phyloP scores from a whole-genome alignment of 768 basidiomycete species.

The Mycena rebaudengoi region DNA sequence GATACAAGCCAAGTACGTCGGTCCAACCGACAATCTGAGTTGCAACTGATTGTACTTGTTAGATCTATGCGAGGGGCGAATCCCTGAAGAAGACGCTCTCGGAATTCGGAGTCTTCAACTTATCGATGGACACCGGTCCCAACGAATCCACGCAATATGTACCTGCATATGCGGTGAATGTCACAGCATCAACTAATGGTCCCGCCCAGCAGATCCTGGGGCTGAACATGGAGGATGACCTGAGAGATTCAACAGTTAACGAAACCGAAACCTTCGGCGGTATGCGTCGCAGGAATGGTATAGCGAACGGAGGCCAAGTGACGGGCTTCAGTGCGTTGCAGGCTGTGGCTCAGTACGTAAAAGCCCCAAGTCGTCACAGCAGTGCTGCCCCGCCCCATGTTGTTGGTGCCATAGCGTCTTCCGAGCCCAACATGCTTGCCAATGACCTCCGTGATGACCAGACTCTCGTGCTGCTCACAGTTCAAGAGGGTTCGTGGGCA shows the following conservation, averaged over 20 bases:
- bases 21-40: too few species aligned
- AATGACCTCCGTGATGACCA: not conserved
- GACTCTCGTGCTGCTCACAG: not conserved
- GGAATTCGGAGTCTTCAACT: not conserved
- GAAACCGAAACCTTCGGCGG: not conserved
- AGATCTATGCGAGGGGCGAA: not conserved
- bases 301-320: not conserved
- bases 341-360: not conserved
- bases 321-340: constrained; percentile 2
- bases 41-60: not conserved
- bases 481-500: constrained; percentile 6
- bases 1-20: not conserved
- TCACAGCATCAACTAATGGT: not conserved
- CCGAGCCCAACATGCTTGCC: not conserved
- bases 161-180: constrained; percentile 1
- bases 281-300: not conserved
- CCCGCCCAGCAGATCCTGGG: not conserved
- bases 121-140: not conserved
- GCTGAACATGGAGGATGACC: not conserved
- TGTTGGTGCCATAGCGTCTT: not conserved
- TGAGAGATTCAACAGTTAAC: not conserved
- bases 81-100: not conserved
- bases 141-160: not conserved
- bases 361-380: too few species aligned
- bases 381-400: not conserved